Conservation (phyloP, 495 filamentous ascomycete genomes). For the Neurospora sp. region DNA sequence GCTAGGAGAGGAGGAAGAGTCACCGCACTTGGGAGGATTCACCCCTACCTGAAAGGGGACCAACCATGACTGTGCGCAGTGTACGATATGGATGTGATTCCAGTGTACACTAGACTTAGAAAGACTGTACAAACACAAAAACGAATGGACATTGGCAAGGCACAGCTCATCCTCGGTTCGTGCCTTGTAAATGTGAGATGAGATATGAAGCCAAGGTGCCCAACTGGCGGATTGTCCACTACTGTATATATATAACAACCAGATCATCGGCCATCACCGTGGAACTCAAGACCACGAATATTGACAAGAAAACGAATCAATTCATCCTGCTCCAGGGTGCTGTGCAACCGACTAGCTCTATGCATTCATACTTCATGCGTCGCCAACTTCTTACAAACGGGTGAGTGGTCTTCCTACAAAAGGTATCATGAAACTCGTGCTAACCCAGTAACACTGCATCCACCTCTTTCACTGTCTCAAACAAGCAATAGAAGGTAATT, state of each 20-base stretch:
- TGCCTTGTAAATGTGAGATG: not conserved
- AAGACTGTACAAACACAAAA: not conserved
- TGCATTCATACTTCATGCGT: conserved; percentile 2
- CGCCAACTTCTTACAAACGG: conserved; percentile 1
- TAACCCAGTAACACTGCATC: conserved; percentile 8
- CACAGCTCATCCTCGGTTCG: not conserved
- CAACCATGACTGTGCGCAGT: not conserved
- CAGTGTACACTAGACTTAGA: not conserved
- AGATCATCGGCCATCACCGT: not conserved
- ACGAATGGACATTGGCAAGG: not conserved
- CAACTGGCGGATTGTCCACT: not conserved
- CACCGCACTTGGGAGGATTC: not conserved
- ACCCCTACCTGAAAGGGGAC: not conserved
- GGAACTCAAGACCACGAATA: not conserved
- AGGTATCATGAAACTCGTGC: conserved; percentile 17
- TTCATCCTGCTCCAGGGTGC: conserved; percentile 7
- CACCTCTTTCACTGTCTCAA: not conserved
- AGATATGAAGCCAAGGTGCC: not conserved
- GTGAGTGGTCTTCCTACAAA: not conserved
- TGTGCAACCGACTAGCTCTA: not conserved
- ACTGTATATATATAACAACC: not conserved
- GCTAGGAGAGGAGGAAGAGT: not conserved
- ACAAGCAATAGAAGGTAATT: not conserved
- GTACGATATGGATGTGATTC: conserved; percentile 1
- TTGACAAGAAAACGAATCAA: not conserved